Percentiles rank a stretch among this genome's conserved stretches.
phyloP scores from a whole-genome alignment of 352 stramenopile species.

The Phytophthora syringae region DNA sequence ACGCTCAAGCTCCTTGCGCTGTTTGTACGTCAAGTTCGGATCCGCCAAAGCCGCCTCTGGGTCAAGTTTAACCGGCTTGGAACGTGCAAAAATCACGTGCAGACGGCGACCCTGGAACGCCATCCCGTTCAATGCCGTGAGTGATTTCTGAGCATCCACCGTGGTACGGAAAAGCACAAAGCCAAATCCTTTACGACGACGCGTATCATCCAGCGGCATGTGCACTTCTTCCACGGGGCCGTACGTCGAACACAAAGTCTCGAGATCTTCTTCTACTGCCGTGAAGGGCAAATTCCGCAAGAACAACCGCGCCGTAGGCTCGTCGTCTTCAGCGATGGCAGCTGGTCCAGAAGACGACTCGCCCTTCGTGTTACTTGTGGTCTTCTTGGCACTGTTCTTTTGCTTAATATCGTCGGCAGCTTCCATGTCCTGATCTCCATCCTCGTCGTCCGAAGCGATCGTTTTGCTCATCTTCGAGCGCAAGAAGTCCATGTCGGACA shows the following conservation, averaged over 20 bases:
- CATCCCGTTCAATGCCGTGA: slow-evolving; percentile 92
- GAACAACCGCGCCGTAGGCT: slow-evolving; percentile 93
- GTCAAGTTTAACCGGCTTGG: slow-evolving; percentile 69
- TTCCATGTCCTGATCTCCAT: slow-evolving; percentile 41
- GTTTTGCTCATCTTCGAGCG: slow-evolving; percentile 94
- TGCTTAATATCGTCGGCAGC: slow-evolving; percentile 44
- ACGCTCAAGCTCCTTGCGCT: slow-evolving; percentile 92
- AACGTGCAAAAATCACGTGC: slow-evolving; percentile 93
- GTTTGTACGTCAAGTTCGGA: slow-evolving; percentile 87
- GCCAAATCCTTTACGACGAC: slow-evolving; percentile 96
- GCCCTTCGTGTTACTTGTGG: slow-evolving; percentile 7
- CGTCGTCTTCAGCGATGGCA: slow-evolving; percentile 30
- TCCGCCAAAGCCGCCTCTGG: slow-evolving; percentile 63
- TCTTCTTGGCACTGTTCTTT: slow-evolving; percentile 7
- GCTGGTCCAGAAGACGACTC: slow-evolving; percentile 14
- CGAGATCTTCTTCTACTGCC: slow-evolving; percentile 96
- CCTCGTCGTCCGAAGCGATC: slow-evolving; percentile 57
- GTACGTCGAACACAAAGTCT: slow-evolving; percentile 89
- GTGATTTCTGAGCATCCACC: slow-evolving; percentile 88
- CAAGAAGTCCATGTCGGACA: slow-evolving; percentile 95
- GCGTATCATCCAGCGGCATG: slow-evolving; percentile 96
- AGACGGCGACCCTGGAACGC: slow-evolving; percentile 97
- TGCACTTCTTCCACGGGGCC: slow-evolving; percentile 94
- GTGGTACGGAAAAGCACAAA: slow-evolving; percentile 97
- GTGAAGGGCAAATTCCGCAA: slow-evolving; percentile 97